phyloP scores from a whole-genome alignment of 768 basidiomycete species.

The Tulasnella sp. region DNA sequence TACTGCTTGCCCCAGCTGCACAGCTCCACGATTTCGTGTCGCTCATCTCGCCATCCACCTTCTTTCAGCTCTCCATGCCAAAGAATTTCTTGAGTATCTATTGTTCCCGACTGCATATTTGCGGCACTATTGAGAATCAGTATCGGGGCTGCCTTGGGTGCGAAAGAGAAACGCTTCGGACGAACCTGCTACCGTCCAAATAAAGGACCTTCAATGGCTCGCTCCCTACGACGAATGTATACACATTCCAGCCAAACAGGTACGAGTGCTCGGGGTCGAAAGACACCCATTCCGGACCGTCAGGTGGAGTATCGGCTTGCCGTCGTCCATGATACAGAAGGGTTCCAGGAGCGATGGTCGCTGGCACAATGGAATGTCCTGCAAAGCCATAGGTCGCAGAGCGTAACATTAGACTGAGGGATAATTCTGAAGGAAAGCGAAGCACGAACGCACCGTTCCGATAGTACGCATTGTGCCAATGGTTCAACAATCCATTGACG shows the following conservation, averaged over 20 bases:
- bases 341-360: conserved; percentile 18
- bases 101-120: conserved; percentile 20
- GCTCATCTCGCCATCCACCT: conserved; percentile 10
- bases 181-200: conserved; percentile 23
- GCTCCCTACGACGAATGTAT: conserved; percentile 14
- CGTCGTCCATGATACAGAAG: conserved; percentile 24
- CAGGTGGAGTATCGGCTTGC: background rate
- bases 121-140: background rate
- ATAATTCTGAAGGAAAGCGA: background rate
- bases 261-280: conserved; percentile 28
- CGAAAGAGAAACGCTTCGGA: background rate
- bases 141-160: background rate
- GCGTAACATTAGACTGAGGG: background rate
- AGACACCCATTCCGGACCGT: conserved; percentile 23
- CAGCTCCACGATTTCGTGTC: conserved; percentile 1
- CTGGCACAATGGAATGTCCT: conserved; percentile 26
- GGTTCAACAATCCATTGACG: conserved; percentile 16
- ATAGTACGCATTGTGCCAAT: conserved; percentile 24
- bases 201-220: conserved; percentile 26
- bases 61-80: conserved; percentile 19
- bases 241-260: conserved; percentile 13
- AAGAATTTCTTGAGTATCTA: conserved; percentile 25
- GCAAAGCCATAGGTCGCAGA: background rate
- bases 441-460: conserved; percentile 15
- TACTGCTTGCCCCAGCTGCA: conserved; percentile 16